Evolutionary conservation across 176 grass and related monocot genomes (phyloP).

Genomic region (Zoysia japonica): DNA sequence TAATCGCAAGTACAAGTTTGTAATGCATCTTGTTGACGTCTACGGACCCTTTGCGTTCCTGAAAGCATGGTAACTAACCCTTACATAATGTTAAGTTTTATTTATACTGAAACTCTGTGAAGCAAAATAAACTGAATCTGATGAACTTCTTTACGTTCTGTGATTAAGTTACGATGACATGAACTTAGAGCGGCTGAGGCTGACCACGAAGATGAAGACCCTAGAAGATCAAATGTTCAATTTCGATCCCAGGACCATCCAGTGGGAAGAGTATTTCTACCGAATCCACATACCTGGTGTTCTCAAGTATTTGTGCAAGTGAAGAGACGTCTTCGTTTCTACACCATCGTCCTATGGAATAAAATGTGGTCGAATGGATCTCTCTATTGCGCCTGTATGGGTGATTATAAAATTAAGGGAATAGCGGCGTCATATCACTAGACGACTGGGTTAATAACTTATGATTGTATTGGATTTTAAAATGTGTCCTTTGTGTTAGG

Average conservation of each 20-base stretch:
- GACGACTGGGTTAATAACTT: too few species aligned
- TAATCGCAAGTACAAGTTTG: constrained; percentile 53
- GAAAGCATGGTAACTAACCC: constrained; percentile 51
- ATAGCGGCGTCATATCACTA: too few species aligned
- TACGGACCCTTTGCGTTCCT: constrained; percentile 73
- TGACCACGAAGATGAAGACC: constrained; percentile 33
- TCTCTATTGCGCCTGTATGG: too few species aligned
- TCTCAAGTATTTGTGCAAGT: constrained; percentile 64
- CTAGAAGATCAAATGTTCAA: constrained; percentile 35
- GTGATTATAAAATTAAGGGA: too few species aligned
- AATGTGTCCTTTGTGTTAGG: too few species aligned
- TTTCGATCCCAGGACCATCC: constrained; percentile 55
- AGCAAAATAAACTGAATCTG: too few species aligned
- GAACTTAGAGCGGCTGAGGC: constrained; percentile 58
- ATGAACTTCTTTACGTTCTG: neutral
- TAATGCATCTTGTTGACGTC: constrained; percentile 66
- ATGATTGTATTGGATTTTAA: too few species aligned
- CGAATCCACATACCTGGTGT: constrained; percentile 61
- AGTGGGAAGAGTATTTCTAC: constrained; percentile 63
- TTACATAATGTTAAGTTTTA: neutral
- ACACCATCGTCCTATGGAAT: too few species aligned
- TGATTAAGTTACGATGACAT: constrained; percentile 59
- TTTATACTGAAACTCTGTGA: neutral
- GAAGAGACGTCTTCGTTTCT: neutral
- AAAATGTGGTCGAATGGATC: too few species aligned